Percentiles rank a stretch among this genome's conserved stretches.
Conservation (phyloP, 202 grass and related monocot genomes). For the Saccharum hybrid region DNA sequence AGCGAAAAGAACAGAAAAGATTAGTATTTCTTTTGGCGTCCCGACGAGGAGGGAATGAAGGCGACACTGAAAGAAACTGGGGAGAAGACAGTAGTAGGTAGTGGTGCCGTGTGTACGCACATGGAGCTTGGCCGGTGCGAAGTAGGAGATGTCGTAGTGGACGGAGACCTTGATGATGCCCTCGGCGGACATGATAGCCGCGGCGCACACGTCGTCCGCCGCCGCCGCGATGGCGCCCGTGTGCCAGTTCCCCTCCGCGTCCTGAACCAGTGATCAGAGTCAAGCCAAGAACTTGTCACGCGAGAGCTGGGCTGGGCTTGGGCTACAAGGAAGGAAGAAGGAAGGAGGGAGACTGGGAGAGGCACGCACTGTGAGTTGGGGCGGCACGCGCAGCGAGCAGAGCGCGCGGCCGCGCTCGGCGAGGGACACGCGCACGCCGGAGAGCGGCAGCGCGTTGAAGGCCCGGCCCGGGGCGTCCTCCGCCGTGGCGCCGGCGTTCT, state of each 20-base stretch:
- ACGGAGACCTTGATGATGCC: slow-evolving; percentile 83
- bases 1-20: too few species aligned
- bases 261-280: slow-evolving; percentile 39
- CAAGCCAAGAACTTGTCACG: not conserved
- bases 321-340: not conserved
- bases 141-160: slow-evolving; percentile 76
- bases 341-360: not conserved
- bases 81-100: not conserved
- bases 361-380: slow-evolving; percentile 61
- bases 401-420: slow-evolving; percentile 49
- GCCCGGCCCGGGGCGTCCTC: slow-evolving; percentile 36
- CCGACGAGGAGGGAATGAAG: not conserved
- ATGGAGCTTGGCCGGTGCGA: slow-evolving; percentile 65
- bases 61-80: not conserved
- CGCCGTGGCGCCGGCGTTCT: slow-evolving; percentile 30
- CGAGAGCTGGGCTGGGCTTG: not conserved
- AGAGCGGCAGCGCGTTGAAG: slow-evolving; percentile 70
- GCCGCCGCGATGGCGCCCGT: slow-evolving; percentile 67
- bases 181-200: slow-evolving; percentile 75
- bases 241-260: slow-evolving; percentile 83
- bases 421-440: slow-evolving; percentile 54
- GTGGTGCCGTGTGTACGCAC: slow-evolving; percentile 24
- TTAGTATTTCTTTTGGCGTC: not conserved
- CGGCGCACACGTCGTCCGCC: slow-evolving; percentile 79
- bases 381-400: slow-evolving; percentile 69